Percentiles rank a stretch among this genome's conserved stretches.
These are phyloP conservation scores for Solanum virginianum DNA, from an alignment of 257 asterid species.

Conservation along the genomic window DNA sequence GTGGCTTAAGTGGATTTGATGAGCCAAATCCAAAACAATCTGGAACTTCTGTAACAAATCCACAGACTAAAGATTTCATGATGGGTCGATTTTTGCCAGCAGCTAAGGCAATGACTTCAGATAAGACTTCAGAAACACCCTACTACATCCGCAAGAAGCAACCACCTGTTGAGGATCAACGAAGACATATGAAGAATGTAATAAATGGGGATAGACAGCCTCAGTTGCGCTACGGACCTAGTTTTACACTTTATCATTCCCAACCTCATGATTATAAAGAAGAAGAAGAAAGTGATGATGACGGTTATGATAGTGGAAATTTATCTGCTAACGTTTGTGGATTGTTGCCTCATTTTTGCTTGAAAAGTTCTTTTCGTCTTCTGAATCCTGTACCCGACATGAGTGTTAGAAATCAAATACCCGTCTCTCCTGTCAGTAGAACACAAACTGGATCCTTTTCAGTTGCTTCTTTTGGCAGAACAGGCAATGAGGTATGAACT, in stretches of 20 bases:
- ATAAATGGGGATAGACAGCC: conserved; percentile 24
- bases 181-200: conserved; percentile 21
- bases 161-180: conserved; percentile 13
- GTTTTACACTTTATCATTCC: conserved; percentile 38
- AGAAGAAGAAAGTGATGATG: conserved; percentile 54
- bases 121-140: conserved; percentile 31
- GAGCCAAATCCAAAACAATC: conserved; percentile 25
- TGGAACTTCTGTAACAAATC: conserved; percentile 17
- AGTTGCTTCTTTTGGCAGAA: conserved; percentile 19
- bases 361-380: conserved; percentile 27
- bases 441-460: conserved; percentile 28
- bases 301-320: conserved; percentile 16
- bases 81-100: conserved; percentile 87
- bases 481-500: conserved; percentile 39
- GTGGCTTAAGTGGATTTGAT: conserved; percentile 50
- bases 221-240: conserved; percentile 63
- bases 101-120: conserved; percentile 73
- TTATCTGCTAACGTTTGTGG: conserved; percentile 43
- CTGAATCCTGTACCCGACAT: conserved; percentile 46
- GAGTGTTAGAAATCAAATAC: conserved; percentile 45
- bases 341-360: conserved; percentile 64
- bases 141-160: conserved; percentile 41
- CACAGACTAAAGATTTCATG: conserved; percentile 49
- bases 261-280: conserved; percentile 13
- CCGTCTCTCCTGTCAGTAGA: conserved; percentile 25